A percentile compares a stretch with the other conserved stretches of the same genome.
Conservation (phyloP, 129 eudicot genomes). For the Artemisia annua region DNA sequence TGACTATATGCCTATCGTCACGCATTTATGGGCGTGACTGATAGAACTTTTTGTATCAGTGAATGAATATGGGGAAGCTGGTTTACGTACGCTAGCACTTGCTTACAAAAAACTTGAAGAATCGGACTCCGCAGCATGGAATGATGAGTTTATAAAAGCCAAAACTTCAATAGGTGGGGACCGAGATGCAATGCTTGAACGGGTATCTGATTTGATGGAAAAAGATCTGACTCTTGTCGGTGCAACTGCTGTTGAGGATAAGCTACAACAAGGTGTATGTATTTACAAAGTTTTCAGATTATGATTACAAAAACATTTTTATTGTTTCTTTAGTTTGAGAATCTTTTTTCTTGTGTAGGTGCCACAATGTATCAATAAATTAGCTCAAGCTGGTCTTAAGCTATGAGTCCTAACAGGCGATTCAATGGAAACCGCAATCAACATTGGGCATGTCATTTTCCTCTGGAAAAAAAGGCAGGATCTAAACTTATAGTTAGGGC, state of each 20-base stretch:
- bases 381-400: slow-evolving; percentile 99
- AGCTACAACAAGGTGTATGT: slow-evolving; percentile 86
- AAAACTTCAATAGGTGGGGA: slow-evolving; percentile 86
- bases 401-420: slow-evolving; percentile 99
- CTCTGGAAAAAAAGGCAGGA: slow-evolving; percentile 11
- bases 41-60: too few species aligned
- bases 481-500: not conserved
- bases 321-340: slow-evolving; percentile 9
- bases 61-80: slow-evolving; percentile 96
- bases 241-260: slow-evolving; percentile 99
- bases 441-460: slow-evolving; percentile 74
- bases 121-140: slow-evolving; percentile 77
- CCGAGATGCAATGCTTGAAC: slow-evolving; percentile 81
- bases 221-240: slow-evolving; percentile 87
- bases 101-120: slow-evolving; percentile 79
- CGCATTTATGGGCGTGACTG: too few species aligned
- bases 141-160: slow-evolving; percentile 81
- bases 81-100: slow-evolving; percentile 88
- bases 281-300: not conserved
- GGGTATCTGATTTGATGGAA: slow-evolving; percentile 78
- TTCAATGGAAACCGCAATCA: slow-evolving; percentile 99
- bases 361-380: slow-evolving; percentile 96
- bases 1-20: too few species aligned
- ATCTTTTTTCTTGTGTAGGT: slow-evolving; percentile 45
- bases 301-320: not conserved